Evolutionary conservation across 1,139 yeast genomes (phyloP), one percentile per base, ranked within the genome.

Genomic region (Candida frijolesensis): DNA sequence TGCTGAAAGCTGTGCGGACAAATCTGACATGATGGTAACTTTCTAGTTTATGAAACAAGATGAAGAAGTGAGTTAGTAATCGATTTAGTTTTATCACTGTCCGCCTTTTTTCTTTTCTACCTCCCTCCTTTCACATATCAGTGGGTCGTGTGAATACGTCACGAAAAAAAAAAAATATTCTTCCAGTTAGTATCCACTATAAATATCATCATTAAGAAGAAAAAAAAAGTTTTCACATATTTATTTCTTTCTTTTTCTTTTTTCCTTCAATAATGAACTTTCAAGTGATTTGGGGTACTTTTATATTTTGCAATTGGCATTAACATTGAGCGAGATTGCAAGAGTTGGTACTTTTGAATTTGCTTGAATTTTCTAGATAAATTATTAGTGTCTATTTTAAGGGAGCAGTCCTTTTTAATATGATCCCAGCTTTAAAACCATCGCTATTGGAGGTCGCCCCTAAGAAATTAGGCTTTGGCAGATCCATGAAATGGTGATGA

Each of bases 361-460:
- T 42, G 43, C 54, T 57, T 55, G 54, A 57, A 57, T 52, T 54
- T 64, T 62, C 72, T 48, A 71, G 65, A 71, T 48, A 41, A 58
- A 68, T 15, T 55, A 25, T 42, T 43, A 18, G 49, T 51, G 34
- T 53, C 45, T 39, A 30, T 43, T 33, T 45, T 33, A 40, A 40
- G 50, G 42, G 53, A 54, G 57, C 48, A 53, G 56, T 54, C 53
- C 47, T 43, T 50, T 37, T 44, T 6, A 22, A 41, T 42, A 25
- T 43, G 48, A 40, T 44, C 54, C 58, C 81, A 76, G 78, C 77
- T 72, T 73, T 75, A 76, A 76, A 76, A 89, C 96, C 96, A 89
- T 89, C 89, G 96, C 91, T 81, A 87, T 84, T 83, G 68, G 89
- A 87, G 95, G 95, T 85, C 84, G 89, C 89, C 83, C 74, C 72